Conservation (phyloP, 176 grass and related monocot species). For the Elaeis guineensis region DNA sequence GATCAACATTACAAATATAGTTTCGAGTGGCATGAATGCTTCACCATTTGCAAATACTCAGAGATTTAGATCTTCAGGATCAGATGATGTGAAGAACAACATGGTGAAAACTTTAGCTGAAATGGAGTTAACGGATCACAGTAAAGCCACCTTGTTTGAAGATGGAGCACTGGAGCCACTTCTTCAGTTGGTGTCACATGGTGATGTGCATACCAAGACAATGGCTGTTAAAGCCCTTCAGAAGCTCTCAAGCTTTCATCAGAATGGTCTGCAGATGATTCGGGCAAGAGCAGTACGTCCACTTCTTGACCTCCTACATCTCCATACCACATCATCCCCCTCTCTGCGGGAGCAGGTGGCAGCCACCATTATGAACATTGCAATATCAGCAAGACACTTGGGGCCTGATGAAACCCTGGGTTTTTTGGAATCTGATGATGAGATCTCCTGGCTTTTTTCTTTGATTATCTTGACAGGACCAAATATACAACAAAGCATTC, state of each 20-base stretch:
- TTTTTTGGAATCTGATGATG: constrained; percentile 3
- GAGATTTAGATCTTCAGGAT: constrained; percentile 2
- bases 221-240: constrained; percentile 2
- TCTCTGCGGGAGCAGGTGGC: not conserved
- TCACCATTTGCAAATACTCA: not conserved
- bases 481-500: constrained; percentile 1
- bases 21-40: too few relatives aligned
- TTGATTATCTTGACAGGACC: constrained; percentile 3
- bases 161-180: not conserved
- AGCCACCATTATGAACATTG: constrained; percentile 4
- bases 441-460: constrained; percentile 1
- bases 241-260: constrained; percentile 4
- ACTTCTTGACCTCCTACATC: not conserved
- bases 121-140: constrained; percentile 8
- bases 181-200: not conserved
- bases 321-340: not conserved
- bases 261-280: constrained; percentile 1
- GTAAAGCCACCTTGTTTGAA: constrained; percentile 2
- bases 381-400: not conserved
- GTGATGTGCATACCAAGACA: not conserved
- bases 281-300: not conserved
- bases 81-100: not conserved
- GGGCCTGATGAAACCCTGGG: not conserved
- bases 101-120: constrained; percentile 5
- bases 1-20: too few relatives aligned